Evolutionary conservation across 2,329 filamentous ascomycete species (phyloP).

Genomic region (Epichloe gansuensis): DNA sequence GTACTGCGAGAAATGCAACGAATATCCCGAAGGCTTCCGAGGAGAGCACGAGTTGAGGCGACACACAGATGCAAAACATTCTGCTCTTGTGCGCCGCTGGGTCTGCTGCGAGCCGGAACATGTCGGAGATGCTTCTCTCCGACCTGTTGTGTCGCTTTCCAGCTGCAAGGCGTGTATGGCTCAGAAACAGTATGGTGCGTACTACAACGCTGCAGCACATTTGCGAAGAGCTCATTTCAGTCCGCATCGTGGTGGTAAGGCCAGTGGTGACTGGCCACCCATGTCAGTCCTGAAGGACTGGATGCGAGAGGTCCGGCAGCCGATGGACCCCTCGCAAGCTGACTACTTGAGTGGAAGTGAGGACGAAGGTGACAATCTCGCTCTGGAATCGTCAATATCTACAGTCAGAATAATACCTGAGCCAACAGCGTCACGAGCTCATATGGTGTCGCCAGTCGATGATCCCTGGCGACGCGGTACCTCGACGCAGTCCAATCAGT

Average conservation of each 20-base stretch:
- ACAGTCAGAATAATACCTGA: slow-evolving; percentile 6
- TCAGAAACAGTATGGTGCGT: slow-evolving; percentile 44
- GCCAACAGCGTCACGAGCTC: slow-evolving; percentile 4
- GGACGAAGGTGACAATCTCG: slow-evolving; percentile 25
- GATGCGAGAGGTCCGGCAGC: slow-evolving; percentile 46
- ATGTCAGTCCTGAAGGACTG: slow-evolving; percentile 46
- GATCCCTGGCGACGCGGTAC: slow-evolving; percentile 13
- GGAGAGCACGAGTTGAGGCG: slow-evolving; percentile 76
- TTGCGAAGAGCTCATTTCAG: slow-evolving; percentile 44
- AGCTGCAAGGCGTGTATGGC: slow-evolving; percentile 45
- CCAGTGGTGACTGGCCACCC: slow-evolving; percentile 45
- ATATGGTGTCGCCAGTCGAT: slow-evolving; percentile 6
- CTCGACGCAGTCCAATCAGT: slow-evolving; percentile 15
- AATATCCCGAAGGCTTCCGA: slow-evolving; percentile 75
- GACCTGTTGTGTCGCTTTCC: slow-evolving; percentile 37
- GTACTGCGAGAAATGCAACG: slow-evolving; percentile 65
- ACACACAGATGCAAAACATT: slow-evolving; percentile 48
- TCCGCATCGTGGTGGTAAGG: slow-evolving; percentile 41
- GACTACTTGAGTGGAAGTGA: slow-evolving; percentile 16
- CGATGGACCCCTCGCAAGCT: slow-evolving; percentile 21
- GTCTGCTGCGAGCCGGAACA: slow-evolving; percentile 39
- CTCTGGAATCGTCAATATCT: slow-evolving; percentile 6
- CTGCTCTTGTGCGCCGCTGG: slow-evolving; percentile 41
- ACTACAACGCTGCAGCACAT: slow-evolving; percentile 48
- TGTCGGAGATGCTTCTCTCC: slow-evolving; percentile 23